Evolutionary conservation across 164 flowering plant genomes (phyloP).

Genomic region (Brasenia schreberi): DNA sequence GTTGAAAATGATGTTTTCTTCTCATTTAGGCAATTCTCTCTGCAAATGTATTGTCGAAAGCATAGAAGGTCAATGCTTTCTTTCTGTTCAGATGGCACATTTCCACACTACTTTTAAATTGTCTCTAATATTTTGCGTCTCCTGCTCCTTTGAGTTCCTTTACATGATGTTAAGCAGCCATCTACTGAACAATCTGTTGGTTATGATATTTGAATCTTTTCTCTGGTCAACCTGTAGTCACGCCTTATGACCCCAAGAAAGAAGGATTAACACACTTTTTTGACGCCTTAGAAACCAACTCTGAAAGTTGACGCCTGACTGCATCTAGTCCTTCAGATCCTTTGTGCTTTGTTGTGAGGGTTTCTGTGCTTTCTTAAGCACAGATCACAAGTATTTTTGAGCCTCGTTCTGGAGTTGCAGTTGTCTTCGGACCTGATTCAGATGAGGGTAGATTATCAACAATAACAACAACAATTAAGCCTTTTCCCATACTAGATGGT

Average conservation of each 20-base stretch:
- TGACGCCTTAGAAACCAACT: constrained; percentile 61
- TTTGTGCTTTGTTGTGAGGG: constrained; percentile 61
- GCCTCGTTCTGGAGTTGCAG: constrained; percentile 15
- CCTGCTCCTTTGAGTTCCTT: constrained; percentile 48
- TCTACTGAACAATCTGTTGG: constrained; percentile 55
- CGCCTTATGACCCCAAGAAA: constrained; percentile 20
- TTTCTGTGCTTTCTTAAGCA: constrained; percentile 84
- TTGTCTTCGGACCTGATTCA: constrained; percentile 65
- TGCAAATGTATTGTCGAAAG: constrained; percentile 14
- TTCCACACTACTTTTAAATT: constrained; percentile 17
- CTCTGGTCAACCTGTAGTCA: constrained; percentile 33
- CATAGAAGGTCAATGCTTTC: constrained; percentile 17
- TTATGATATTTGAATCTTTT: constrained; percentile 35
- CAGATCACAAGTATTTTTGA: constrained; percentile 23
- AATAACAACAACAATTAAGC: too few species aligned
- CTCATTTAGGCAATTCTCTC: constrained; percentile 26
- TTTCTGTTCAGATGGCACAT: constrained; percentile 15
- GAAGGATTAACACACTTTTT: constrained; percentile 54
- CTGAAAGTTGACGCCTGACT: constrained; percentile 69
- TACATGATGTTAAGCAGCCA: constrained; percentile 68
- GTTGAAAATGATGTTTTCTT: constrained; percentile 6
- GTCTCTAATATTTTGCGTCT: constrained; percentile 25
- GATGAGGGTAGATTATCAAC: too few species aligned
- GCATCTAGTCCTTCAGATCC: constrained; percentile 62
- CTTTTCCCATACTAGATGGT: too few species aligned